Percentiles rank a stretch among this genome's conserved stretches.
Conservation (phyloP, 2,329 filamentous ascomycete genomes). For the Penicillium brevicompactum region DNA sequence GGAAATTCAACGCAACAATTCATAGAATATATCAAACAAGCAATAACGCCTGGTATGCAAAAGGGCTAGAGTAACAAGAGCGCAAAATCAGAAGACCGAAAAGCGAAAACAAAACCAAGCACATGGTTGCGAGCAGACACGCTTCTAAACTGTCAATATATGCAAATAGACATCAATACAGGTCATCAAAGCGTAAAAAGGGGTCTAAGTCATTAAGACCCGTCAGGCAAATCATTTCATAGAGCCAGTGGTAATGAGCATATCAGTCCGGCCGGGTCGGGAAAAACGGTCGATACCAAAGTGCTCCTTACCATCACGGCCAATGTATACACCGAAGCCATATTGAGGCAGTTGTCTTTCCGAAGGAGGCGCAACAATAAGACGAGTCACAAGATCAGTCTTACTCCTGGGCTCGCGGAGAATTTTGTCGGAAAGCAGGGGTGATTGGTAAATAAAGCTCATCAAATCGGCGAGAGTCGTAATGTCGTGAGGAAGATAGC, state of each 20-base stretch:
- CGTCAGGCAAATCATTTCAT: slow-evolving; percentile 25
- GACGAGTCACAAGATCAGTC: slow-evolving; percentile 66
- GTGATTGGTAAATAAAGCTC: slow-evolving; percentile 73
- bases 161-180: background rate
- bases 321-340: slow-evolving; percentile 60
- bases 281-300: slow-evolving; percentile 61
- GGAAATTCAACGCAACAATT: background rate
- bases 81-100: background rate
- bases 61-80: background rate
- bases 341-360: slow-evolving; percentile 49
- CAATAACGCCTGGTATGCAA: slow-evolving; percentile 14
- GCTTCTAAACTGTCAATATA: background rate
- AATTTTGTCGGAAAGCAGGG: slow-evolving; percentile 69
- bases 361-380: slow-evolving; percentile 58
- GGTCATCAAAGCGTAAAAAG: slow-evolving; percentile 6
- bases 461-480: slow-evolving; percentile 75
- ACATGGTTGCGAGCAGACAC: background rate
- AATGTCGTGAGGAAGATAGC: slow-evolving; percentile 72
- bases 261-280: slow-evolving; percentile 45
- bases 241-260: slow-evolving; percentile 43
- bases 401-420: slow-evolving; percentile 71
- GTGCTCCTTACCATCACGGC: slow-evolving; percentile 61
- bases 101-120: background rate
- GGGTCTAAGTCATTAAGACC: background rate
- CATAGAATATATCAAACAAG: background rate